Base-by-base conservation (phyloP, 805 yeast species). In the Candida suzukii region DNA sequence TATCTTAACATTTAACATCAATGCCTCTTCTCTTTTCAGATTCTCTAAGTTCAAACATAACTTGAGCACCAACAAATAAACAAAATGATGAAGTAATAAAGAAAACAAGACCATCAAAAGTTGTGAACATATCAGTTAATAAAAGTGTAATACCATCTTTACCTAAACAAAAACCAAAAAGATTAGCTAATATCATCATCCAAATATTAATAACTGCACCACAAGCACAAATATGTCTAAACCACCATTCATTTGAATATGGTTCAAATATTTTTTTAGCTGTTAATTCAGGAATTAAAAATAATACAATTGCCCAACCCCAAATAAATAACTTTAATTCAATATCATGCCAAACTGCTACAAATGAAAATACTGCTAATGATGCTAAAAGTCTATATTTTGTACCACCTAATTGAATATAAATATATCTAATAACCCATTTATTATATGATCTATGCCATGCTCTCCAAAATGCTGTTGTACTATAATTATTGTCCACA, bases 301-400 rank as follows among this genome's bases (percentile, higher is more conserved):
- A 91, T 18, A 91, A 49, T 5, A 93, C 97, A 40, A 91, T 72
- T 22, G 87, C 63, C 96, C 97, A 90, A 11, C 99, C 98, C 99
- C 99, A 93, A 41, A 91, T 65, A 38, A 93, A 66, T 39, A 93
- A 66, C 47, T 79, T 80, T 54, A 93, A 71, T 62, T 93, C 90
- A 49, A 93, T 90, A 57, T 93, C 99, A 64, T 93, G 99, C 99
- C 99, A 93, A 25, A 93, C 67, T 2, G 99, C 98, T 19, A 93
- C 99, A 63, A 93, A 93, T 14, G 95, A 78, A 58, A 93, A 93
- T 14, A 91, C 97, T 11, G 90, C 76, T 28, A 91, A 64, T 11
- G 90, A 79, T 46, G 91, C 88, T 37, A 84, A 50, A 9, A 91
- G 63, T 47, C 97, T 71, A 51, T 80, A 75, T 9, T 63, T 67